These are phyloP conservation scores for Calocybe gangraenosa DNA, from an alignment of 768 basidiomycete genomes.

Conservation along the genomic window DNA sequence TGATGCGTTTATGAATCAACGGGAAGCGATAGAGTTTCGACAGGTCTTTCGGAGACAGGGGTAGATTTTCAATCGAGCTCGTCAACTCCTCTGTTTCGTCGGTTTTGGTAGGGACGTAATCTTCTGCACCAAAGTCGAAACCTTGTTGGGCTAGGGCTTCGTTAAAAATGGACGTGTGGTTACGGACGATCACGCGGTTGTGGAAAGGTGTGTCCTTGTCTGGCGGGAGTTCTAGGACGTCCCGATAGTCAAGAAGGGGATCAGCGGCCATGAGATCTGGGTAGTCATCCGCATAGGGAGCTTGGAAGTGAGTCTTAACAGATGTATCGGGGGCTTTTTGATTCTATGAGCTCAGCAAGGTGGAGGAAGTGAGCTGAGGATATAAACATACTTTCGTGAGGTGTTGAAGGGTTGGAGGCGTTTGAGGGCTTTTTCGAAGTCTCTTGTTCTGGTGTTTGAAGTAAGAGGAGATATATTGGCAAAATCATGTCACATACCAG, in stretches of 20 bases:
- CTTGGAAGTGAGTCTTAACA: too few species aligned
- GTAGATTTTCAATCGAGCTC: constrained; percentile 22
- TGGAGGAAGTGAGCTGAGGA: too few species aligned
- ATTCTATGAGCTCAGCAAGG: background rate
- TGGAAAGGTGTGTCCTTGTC: constrained; percentile 47
- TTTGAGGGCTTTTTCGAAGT: background rate
- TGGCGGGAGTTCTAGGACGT: constrained; percentile 51
- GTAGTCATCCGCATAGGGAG: too few species aligned
- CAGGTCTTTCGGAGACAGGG: constrained; percentile 17
- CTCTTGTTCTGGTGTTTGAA: background rate
- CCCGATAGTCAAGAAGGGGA: constrained; percentile 57
- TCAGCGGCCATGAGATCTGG: constrained; percentile 65
- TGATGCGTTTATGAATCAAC: constrained; percentile 55
- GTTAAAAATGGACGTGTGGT: constrained; percentile 67
- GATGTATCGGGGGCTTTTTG: too few species aligned
- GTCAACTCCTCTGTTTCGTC: constrained; percentile 28
- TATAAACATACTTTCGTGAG: background rate
- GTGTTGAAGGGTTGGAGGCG: too few species aligned
- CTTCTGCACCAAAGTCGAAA: constrained; percentile 27
- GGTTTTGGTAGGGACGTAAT: constrained; percentile 19
- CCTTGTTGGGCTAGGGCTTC: constrained; percentile 29
- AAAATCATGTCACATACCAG: background rate
- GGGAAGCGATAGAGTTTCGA: constrained; percentile 34
- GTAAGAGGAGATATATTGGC: background rate
- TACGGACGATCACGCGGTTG: constrained; percentile 64